These are phyloP conservation scores for Achaetomium macrosporum DNA, from an alignment of 2,329 filamentous ascomycete genomes.

Conservation along the genomic window DNA sequence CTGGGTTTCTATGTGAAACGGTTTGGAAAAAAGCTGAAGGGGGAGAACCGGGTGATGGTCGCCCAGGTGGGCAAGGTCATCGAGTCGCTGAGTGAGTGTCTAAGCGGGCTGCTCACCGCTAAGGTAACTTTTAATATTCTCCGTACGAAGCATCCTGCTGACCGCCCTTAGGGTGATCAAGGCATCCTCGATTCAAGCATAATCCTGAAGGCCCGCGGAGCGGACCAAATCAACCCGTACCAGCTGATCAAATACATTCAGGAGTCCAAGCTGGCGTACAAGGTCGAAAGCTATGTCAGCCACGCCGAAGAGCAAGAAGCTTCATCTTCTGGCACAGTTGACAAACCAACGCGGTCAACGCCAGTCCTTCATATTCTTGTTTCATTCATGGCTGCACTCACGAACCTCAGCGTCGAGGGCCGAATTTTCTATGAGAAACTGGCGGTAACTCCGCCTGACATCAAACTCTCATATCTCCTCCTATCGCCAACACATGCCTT, in stretches of 20 bases:
- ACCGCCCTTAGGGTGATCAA: constrained; percentile 40
- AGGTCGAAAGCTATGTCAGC: constrained; percentile 82
- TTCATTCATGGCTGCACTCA: constrained; percentile 70
- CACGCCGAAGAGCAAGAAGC: constrained; percentile 49
- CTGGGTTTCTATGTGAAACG: constrained; percentile 77
- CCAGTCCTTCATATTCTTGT: constrained; percentile 51
- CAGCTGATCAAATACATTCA: constrained; percentile 83
- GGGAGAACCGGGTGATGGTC: constrained; percentile 85
- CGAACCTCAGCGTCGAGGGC: constrained; percentile 72
- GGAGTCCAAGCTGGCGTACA: constrained; percentile 86
- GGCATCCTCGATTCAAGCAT: constrained; percentile 65
- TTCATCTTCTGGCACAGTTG: constrained; percentile 2
- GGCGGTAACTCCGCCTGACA: constrained; percentile 33
- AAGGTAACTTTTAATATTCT: constrained; percentile 36
- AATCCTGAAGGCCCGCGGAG: constrained; percentile 74
- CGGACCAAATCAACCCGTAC: constrained; percentile 92
- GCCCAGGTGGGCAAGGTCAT: constrained; percentile 80
- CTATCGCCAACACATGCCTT: constrained; percentile 91
- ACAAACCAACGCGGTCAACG: constrained; percentile 48
- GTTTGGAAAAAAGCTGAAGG: constrained; percentile 83
- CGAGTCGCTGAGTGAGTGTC: constrained; percentile 67
- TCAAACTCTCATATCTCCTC: constrained; percentile 75
- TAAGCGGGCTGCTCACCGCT: constrained; percentile 47
- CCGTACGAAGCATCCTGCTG: not conserved
- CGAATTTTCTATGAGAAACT: constrained; percentile 58